phyloP scores from a whole-genome alignment of 306 rosid genomes.

The Astragalus membranaceus region DNA sequence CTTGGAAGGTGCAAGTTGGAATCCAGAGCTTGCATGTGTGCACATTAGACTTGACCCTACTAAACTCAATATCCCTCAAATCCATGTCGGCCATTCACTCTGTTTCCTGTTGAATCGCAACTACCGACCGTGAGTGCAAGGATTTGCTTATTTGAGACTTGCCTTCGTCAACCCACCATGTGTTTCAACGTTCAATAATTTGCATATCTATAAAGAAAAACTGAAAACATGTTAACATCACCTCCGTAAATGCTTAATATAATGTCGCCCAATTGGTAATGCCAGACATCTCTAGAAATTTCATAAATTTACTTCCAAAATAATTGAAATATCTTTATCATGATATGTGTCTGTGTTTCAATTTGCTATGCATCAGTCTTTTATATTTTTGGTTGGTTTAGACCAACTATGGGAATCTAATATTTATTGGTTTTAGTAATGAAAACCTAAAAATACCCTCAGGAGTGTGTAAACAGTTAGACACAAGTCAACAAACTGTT shows the following conservation, averaged over 20 bases:
- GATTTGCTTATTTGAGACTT: not conserved
- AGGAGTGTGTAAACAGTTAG: no score
- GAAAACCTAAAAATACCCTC: no score
- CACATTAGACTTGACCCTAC: conserved; percentile 8
- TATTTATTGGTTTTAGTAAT: no score
- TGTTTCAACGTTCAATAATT: conserved; percentile 14
- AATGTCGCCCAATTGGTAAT: not conserved
- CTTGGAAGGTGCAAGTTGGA: conserved; percentile 11
- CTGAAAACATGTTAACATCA: conserved; percentile 3
- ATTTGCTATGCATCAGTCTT: no score
- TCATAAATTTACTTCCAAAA: not conserved
- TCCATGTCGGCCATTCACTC: conserved; percentile 46
- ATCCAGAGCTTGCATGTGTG: not conserved
- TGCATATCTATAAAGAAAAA: not conserved
- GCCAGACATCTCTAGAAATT: not conserved
- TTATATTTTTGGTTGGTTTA: no score
- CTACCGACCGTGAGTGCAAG: not conserved
- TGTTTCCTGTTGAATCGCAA: not conserved
- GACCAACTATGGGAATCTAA: no score
- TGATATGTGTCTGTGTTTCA: no score
- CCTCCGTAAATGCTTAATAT: not conserved
- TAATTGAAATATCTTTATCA: not conserved
- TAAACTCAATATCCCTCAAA: conserved; percentile 3
- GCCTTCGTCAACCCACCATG: not conserved
- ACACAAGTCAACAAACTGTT: no score